Evolutionary conservation across 129 eudicot genomes (phyloP).

Genomic region (Flaveria robusta): DNA sequence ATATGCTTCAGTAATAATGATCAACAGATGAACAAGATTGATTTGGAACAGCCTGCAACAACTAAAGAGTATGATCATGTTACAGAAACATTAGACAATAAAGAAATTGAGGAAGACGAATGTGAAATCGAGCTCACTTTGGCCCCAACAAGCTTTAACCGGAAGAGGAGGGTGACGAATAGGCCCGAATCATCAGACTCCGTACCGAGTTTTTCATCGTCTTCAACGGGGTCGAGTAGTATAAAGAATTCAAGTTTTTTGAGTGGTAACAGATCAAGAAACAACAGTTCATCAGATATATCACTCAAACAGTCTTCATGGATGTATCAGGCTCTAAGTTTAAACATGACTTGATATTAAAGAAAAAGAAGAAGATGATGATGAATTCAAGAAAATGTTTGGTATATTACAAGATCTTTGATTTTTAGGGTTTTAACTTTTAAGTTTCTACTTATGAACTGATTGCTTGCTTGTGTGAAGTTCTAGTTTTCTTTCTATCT

Average conservation of each 20-base stretch:
- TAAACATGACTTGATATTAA: constrained; percentile 65
- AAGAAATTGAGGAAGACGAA: constrained; percentile 58
- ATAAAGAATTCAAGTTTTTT: constrained; percentile 39
- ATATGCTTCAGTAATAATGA: constrained; percentile 20
- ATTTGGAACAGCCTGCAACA: constrained; percentile 48
- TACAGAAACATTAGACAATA: constrained; percentile 18
- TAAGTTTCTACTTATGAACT: constrained; percentile 29
- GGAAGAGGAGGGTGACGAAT: constrained; percentile 39
- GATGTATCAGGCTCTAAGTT: constrained; percentile 75
- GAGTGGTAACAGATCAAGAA: constrained; percentile 39
- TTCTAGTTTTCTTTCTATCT: constrained; percentile 32
- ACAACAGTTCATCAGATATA: constrained; percentile 46
- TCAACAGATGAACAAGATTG: constrained; percentile 32
- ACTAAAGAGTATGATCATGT: constrained; percentile 38
- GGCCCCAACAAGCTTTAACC: constrained; percentile 62
- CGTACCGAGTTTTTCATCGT: constrained; percentile 68
- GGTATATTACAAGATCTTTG: constrained; percentile 40
- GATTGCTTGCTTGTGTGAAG: constrained; percentile 38
- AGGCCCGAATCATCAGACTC: constrained; percentile 54
- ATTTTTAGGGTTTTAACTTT: constrained; percentile 30
- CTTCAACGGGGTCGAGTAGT: constrained; percentile 65
- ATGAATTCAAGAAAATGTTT: constrained; percentile 16
- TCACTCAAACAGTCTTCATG: constrained; percentile 64
- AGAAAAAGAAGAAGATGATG: neutral
- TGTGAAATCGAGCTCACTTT: constrained; percentile 80